Percentiles rank a stretch among this genome's conserved stretches.
Evolutionary conservation across 1,139 yeast species (phyloP).

Genomic region (Geotrichum fermentans): DNA sequence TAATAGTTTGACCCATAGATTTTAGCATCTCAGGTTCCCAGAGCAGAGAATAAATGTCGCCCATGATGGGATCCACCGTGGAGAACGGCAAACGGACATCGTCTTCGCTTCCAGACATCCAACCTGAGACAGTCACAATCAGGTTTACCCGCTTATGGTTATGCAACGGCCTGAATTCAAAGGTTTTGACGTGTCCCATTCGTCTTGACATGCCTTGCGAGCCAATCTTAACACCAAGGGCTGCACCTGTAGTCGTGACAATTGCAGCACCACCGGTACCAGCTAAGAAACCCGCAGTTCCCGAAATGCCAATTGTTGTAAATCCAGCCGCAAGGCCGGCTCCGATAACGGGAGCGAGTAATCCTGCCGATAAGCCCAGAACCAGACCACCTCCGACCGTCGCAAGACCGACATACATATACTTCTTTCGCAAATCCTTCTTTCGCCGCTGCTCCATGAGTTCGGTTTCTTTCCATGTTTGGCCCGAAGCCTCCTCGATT

Average conservation of each 20-base stretch:
- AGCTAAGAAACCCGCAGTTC: conserved; percentile 86
- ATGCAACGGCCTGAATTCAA: conserved; percentile 88
- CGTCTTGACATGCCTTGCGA: conserved; percentile 77
- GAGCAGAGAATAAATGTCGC: conserved; percentile 81
- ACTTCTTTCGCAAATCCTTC: conserved; percentile 57
- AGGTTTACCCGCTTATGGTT: conserved; percentile 84
- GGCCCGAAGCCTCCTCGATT: conserved; percentile 69
- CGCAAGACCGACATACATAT: conserved; percentile 89
- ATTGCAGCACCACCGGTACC: conserved; percentile 97
- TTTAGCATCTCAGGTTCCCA: conserved; percentile 99
- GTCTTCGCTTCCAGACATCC: conserved; percentile 96
- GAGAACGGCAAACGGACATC: conserved; percentile 95
- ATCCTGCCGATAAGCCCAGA: conserved; percentile 89
- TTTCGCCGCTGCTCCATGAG: conserved; percentile 67
- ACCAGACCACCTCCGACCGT: conserved; percentile 96
- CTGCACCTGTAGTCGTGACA: conserved; percentile 87
- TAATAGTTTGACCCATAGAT: conserved; percentile 93
- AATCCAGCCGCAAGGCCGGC: conserved; percentile 98
- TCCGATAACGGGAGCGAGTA: conserved; percentile 95
- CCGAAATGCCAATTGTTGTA: conserved; percentile 88
- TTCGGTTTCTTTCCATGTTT: conserved; percentile 68
- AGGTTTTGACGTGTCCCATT: conserved; percentile 87
- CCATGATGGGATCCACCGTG: conserved; percentile 96
- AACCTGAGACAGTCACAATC: conserved; percentile 89
- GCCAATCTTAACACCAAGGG: conserved; percentile 88